A percentile compares a stretch with the other conserved stretches of the same genome.
Evolutionary conservation across 2,329 filamentous ascomycete genomes (phyloP).

Genomic region (Fusarium sacchari): DNA sequence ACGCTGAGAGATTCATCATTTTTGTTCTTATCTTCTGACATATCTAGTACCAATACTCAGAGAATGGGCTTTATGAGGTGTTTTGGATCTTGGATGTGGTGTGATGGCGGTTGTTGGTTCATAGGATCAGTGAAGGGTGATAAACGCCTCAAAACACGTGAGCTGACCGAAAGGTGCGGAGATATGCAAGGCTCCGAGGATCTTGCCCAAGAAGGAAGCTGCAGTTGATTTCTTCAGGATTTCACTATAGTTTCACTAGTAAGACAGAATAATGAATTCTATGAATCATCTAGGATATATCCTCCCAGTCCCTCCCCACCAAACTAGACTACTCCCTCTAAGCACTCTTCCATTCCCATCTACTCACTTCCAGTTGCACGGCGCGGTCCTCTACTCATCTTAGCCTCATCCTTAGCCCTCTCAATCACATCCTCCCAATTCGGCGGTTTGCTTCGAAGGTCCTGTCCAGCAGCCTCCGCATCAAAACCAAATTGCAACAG

Average conservation of each 20-base stretch:
- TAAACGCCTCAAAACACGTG: conserved; percentile 6
- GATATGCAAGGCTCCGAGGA: neutral
- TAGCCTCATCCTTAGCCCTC: conserved; percentile 12
- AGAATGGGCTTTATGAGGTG: rapidly evolving
- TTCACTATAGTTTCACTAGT: neutral
- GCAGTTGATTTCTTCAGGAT: neutral
- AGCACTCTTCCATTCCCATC: rapidly evolving
- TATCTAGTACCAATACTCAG: neutral
- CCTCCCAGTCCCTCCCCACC: neutral
- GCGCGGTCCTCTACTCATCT: neutral
- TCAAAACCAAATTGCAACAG: conserved; percentile 61
- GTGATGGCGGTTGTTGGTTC: neutral
- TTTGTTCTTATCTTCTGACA: neutral
- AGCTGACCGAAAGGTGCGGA: conserved; percentile 8
- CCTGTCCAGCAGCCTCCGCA: conserved; percentile 52
- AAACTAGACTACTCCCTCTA: neutral
- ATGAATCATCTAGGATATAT: conserved; percentile 19
- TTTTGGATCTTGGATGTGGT: rapidly evolving
- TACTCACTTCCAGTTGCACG: neutral
- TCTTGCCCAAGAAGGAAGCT: neutral
- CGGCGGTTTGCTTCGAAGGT: conserved; percentile 23
- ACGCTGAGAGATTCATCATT: too few species aligned
- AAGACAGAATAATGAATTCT: neutral
- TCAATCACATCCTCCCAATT: conserved; percentile 35
- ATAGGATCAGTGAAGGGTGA: neutral